Conservation (phyloP, 495 filamentous ascomycete species). For the Aspergillus panamensis region DNA sequence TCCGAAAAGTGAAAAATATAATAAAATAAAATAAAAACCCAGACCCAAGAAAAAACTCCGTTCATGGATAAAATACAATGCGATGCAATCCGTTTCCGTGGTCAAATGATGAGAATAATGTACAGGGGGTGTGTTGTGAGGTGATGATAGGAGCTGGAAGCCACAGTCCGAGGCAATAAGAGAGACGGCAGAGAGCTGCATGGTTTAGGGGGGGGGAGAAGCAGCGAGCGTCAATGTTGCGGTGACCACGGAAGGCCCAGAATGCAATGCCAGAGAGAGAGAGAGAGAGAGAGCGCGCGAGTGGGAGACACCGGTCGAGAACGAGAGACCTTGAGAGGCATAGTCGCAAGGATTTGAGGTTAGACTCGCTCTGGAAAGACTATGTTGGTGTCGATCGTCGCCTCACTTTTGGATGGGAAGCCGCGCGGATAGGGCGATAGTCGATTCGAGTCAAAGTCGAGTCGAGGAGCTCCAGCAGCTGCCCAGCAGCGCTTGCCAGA, state of each 20-base stretch:
- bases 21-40: slow-evolving; percentile 2
- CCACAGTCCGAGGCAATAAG: slow-evolving; percentile 6
- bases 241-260: slow-evolving; percentile 9
- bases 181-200: slow-evolving; percentile 1
- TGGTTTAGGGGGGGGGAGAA: slow-evolving; percentile 6
- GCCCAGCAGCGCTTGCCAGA: slow-evolving; percentile 22
- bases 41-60: neutral
- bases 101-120: slow-evolving; percentile 8
- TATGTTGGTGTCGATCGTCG: slow-evolving; percentile 20
- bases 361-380: slow-evolving; percentile 4
- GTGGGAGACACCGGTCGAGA: slow-evolving; percentile 15
- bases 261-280: slow-evolving; percentile 1
- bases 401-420: slow-evolving; percentile 27
- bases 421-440: slow-evolving; percentile 32
- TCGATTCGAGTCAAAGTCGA: too few species aligned
- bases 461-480: slow-evolving; percentile 6
- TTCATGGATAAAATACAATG: slow-evolving; percentile 16
- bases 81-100: slow-evolving; percentile 15
- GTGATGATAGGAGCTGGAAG: slow-evolving; percentile 2
- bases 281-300: slow-evolving; percentile 8
- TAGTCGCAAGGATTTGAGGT: slow-evolving; percentile 9
- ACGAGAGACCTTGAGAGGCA: slow-evolving; percentile 6
- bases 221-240: slow-evolving; percentile 7
- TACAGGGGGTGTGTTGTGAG: slow-evolving; percentile 2
- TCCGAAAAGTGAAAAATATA: slow-evolving; percentile 4